phyloP scores from a whole-genome alignment of 2,329 filamentous ascomycete species.

The Scedosporium apiospermum region DNA sequence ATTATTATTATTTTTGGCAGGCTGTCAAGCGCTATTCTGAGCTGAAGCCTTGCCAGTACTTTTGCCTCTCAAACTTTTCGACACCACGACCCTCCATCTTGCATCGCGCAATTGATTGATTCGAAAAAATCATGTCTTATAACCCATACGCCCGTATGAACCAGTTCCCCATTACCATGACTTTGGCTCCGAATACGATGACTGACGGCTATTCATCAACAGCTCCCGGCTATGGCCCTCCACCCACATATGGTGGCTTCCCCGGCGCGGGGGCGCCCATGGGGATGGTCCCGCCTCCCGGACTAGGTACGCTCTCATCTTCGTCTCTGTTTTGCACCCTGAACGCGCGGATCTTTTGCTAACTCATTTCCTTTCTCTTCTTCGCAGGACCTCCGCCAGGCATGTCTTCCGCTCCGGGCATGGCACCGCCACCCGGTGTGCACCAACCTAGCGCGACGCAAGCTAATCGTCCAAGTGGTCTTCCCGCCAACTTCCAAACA shows the following conservation, averaged over 20 bases:
- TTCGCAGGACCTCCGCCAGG: conserved; percentile 62
- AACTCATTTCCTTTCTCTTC: conserved; percentile 11
- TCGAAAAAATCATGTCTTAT: conserved; percentile 40
- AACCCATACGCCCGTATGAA: conserved; percentile 49
- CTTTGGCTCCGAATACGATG: neutral
- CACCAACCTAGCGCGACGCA: conserved; percentile 64
- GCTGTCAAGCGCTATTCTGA: neutral
- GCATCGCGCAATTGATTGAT: neutral
- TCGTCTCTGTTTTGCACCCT: neutral
- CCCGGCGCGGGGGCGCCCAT: conserved; percentile 47
- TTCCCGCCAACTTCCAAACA: conserved; percentile 77
- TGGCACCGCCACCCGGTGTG: conserved; percentile 68
- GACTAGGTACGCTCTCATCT: conserved; percentile 56
- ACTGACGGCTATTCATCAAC: neutral
- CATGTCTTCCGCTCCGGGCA: conserved; percentile 72
- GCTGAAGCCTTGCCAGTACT: neutral
- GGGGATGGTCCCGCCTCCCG: conserved; percentile 69
- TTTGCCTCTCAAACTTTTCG: neutral
- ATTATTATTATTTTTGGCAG: neutral
- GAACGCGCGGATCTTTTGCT: neutral
- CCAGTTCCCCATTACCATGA: neutral
- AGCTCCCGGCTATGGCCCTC: conserved; percentile 50
- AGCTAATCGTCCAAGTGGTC: conserved; percentile 69
- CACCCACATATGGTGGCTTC: conserved; percentile 64
- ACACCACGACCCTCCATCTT: neutral